phyloP scores from a whole-genome alignment of 139 green algal species.

The Asterochloris sp. region DNA sequence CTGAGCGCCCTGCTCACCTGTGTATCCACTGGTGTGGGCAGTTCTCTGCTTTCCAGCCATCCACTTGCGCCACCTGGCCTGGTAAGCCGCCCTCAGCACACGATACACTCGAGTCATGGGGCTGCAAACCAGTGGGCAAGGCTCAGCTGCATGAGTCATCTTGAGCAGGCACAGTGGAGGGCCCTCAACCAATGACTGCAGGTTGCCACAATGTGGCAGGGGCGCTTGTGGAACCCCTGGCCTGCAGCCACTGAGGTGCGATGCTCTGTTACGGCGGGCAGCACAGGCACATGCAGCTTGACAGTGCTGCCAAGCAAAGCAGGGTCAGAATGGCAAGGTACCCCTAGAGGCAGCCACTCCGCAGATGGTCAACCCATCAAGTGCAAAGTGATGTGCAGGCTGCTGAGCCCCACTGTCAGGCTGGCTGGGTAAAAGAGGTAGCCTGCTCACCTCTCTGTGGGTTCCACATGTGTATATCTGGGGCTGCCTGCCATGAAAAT shows the following conservation, averaged over 20 bases:
- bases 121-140: conserved; percentile 12
- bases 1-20: neutral
- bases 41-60: neutral
- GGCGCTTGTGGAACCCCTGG: too few species aligned
- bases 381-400: neutral
- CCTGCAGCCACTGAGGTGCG: neutral
- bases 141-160: neutral
- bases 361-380: neutral
- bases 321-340: neutral
- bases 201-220: too few species aligned
- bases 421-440: neutral
- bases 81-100: conserved; percentile 62
- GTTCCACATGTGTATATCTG: conserved; percentile 61
- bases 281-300: neutral
- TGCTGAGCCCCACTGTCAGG: neutral
- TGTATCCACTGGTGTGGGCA: conserved; percentile 10
- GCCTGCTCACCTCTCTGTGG: conserved; percentile 61
- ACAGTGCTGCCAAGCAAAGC: neutral
- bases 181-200: too few species aligned
- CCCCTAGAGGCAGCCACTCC: neutral
- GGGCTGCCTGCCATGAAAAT: conserved; percentile 63
- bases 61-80: conserved; percentile 36
- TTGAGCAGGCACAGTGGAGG: too few species aligned
- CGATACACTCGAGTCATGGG: conserved; percentile 79
- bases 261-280: neutral